Evolutionary conservation across 192 early-diverging fungal genomes (phyloP), one percentile per base, ranked within the genome.

Genomic region (Kappamyces sp.): DNA sequence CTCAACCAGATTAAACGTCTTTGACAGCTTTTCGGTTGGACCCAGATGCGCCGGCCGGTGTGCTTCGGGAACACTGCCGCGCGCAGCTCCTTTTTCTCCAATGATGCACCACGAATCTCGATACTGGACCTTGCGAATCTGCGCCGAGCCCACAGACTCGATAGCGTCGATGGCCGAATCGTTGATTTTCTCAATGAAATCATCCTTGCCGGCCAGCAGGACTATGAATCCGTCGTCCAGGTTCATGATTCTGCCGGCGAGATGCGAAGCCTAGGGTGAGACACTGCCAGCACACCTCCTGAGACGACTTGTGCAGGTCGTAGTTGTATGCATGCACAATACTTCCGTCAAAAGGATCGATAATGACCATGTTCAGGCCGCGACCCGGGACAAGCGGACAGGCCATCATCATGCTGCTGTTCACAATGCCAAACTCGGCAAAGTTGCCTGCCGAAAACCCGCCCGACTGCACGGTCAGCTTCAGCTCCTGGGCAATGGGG

Each of bases 31-130:
- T 33, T 76, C 79, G 1, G 87, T 87, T 2, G 88, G 85, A 1
- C 85, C 84, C 51, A 71, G 64, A 35, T 69, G 59, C 1, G 76
- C 67, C 0, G 66, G 47, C 15, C 72, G 74, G 64, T 85, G 80
- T 2, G 71, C 60, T 65, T 92, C 90, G 2, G 71, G 60, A 1
- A 74, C 77, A 8, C 55, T 57, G 1, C 80, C 78, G 12, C 51
- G 44, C 34, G 78, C 74, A 2, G 80, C 78, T 58, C 85, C 84
- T 69, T 89, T 89, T 54, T 87, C 79, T 2, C 85, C 85, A 69
- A 92, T 84, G n/a, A 92, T 41, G 50, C 83, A 87, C 81, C 83
- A 93, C 15, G 88, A 89, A 54, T 93, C 90, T 46, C 89, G 83
- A 65, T 87, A 89, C 37, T 69, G 57, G 33, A 88, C 46, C 1